Evolutionary conservation across 306 rosid genomes (phyloP).

Genomic region (Sicyos edulis): DNA sequence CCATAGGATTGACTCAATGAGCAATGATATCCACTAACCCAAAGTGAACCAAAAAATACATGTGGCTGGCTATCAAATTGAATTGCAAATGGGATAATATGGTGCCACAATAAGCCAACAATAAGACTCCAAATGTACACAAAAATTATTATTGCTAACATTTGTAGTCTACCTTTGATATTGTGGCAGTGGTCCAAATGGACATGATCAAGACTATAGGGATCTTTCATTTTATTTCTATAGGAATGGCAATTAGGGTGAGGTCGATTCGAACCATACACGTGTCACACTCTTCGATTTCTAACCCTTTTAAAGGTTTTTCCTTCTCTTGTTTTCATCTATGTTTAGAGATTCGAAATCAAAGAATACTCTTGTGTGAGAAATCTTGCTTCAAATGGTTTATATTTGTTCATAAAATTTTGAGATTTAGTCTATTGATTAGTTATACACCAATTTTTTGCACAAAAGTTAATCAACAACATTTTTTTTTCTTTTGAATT

Average conservation of each 20-base stretch:
- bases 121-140: too few relatives aligned
- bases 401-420: too few relatives aligned
- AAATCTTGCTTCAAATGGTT: too few relatives aligned
- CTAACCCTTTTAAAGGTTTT: not conserved
- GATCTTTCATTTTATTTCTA: not conserved
- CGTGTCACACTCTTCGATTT: not conserved
- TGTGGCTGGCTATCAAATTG: too few relatives aligned
- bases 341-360: not conserved
- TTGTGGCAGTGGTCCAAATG: not conserved
- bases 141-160: not conserved
- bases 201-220: not conserved
- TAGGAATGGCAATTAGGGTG: not conserved
- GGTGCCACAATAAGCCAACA: too few relatives aligned
- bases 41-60: not conserved
- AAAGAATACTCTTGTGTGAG: too few relatives aligned
- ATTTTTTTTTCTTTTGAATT: too few relatives aligned
- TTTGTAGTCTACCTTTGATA: not conserved
- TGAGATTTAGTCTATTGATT: too few relatives aligned
- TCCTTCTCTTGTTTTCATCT: not conserved
- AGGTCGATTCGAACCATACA: not conserved
- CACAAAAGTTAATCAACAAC: too few relatives aligned
- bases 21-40: not conserved
- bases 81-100: too few relatives aligned
- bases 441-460: too few relatives aligned
- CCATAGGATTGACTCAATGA: not conserved